Evolutionary conservation across 2,329 filamentous ascomycete genomes (phyloP), one percentile per base, ranked within the genome.

Genomic region (Bipolaris oryzae): DNA sequence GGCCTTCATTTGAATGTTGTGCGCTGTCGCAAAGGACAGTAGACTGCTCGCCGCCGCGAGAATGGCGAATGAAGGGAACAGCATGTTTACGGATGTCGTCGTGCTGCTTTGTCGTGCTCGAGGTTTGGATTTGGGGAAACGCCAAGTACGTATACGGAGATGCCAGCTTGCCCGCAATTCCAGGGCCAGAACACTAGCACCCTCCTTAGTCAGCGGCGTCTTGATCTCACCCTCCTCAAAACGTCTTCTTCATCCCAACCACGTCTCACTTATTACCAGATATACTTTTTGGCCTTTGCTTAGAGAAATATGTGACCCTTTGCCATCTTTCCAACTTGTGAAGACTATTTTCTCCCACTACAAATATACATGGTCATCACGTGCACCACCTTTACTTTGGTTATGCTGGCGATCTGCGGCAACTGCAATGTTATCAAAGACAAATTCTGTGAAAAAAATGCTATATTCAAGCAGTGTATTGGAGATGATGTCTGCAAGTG

Each of bases 1-100:
- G 69, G 93, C 89, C 62, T 89, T 89, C 73, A 99, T 88, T 77
- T 95, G 91, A 79, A 99, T 98, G 83, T 96, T 98, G 86, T 99
- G 95, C 69, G 91, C 92, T 65, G 86, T 77, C 60, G 85, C 84
- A 65, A 88, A 83, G 69, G 86, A 84, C 69, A 87, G 82, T 74
- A 90, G 77, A 71, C 81, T 81, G 64, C 83, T 82, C 66, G 85
- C 76, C 53, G 73, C 73, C 45, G 78, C 73, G 55, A 81, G 68
- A 37, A 78, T 53, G 44, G 72, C 68, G 39, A 77, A 57, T 44
- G 76, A 68, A 37, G 73, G 67, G 56, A 75, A 66, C 61, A 76
- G 64, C 74, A 77, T 77, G 46, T 57, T 70, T 58, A 49, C 50
- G 39, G 46, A 57, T 53, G 59, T 60, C 21, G 55, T 45, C 47